phyloP scores from a whole-genome alignment of 805 yeast species.

The Hanseniaspora guilliermondii region DNA sequence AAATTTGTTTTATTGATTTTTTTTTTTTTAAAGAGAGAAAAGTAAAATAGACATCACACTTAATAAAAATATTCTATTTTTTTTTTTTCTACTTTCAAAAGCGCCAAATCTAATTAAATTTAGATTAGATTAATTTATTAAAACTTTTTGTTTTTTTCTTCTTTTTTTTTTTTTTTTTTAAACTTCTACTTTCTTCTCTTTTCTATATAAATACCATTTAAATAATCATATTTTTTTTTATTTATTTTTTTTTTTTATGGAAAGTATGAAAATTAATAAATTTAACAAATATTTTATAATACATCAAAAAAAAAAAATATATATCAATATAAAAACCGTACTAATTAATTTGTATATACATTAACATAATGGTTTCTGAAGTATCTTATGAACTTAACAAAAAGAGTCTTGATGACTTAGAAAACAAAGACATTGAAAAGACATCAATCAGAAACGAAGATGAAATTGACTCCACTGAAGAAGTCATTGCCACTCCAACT shows the following conservation, averaged over 20 bases:
- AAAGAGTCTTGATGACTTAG: constrained; percentile 2
- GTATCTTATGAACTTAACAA: constrained; percentile 6
- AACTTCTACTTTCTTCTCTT: too few species aligned
- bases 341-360: not conserved
- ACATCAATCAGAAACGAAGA: constrained; percentile 5
- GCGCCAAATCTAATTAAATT: too few species aligned
- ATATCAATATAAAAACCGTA: not conserved
- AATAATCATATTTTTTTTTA: too few species aligned
- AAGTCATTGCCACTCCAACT: not conserved
- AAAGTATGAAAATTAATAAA: too few species aligned
- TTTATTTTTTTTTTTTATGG: too few species aligned
- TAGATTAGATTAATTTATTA: not conserved
- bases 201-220: too few species aligned
- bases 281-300: too few species aligned
- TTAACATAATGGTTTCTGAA: constrained; percentile 8
- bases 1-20: not conserved
- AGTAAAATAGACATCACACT: too few species aligned
- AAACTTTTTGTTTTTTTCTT: too few species aligned
- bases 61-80: too few species aligned
- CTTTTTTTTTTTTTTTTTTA: too few species aligned
- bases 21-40: too few species aligned
- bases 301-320: not conserved
- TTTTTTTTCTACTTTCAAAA: not conserved
- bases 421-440: constrained; percentile 6
- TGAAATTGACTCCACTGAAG: constrained; percentile 3